A percentile compares a stretch with the other conserved stretches of the same genome.
These are phyloP conservation scores for Colletotrichum magnum DNA, from an alignment of 2,329 filamentous ascomycete genomes.

Conservation along the genomic window DNA sequence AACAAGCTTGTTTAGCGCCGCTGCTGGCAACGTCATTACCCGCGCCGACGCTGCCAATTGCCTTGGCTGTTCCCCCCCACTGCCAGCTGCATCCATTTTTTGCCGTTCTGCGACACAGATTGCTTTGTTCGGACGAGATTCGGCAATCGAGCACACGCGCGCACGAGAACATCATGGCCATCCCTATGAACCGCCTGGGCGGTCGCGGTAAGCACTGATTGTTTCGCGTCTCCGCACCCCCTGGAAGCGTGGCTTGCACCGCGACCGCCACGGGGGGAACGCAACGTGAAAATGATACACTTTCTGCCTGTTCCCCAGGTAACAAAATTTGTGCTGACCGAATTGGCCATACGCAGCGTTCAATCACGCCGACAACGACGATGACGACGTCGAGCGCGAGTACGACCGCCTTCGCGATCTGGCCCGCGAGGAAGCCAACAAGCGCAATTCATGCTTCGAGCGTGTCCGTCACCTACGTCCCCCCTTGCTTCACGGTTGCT, in stretches of 20 bases:
- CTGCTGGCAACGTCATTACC: constrained; percentile 21
- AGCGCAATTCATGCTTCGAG: constrained; percentile 84
- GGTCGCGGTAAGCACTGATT: constrained; percentile 40
- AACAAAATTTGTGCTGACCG: constrained; percentile 12
- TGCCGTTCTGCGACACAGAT: constrained; percentile 9
- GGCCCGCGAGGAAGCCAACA: constrained; percentile 83
- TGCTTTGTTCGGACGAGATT: not conserved
- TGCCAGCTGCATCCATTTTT: constrained; percentile 14
- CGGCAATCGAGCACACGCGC: not conserved
- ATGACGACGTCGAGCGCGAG: constrained; percentile 81
- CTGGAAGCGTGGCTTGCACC: constrained; percentile 20
- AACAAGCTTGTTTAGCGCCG: constrained; percentile 40
- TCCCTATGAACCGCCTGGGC: constrained; percentile 42
- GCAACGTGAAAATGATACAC: not conserved
- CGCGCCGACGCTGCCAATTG: constrained; percentile 5
- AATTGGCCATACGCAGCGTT: constrained; percentile 70
- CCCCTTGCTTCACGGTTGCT: not conserved
- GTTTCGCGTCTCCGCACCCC: constrained; percentile 16
- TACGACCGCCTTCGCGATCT: constrained; percentile 92
- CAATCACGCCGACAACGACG: constrained; percentile 76
- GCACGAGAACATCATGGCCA: constrained; percentile 29
- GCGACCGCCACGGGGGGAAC: constrained; percentile 17
- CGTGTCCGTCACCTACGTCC: constrained; percentile 62
- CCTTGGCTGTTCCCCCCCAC: constrained; percentile 4
- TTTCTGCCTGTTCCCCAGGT: no score